Conservation (phyloP, 805 yeast genomes). For the Starmerella bombicola region DNA sequence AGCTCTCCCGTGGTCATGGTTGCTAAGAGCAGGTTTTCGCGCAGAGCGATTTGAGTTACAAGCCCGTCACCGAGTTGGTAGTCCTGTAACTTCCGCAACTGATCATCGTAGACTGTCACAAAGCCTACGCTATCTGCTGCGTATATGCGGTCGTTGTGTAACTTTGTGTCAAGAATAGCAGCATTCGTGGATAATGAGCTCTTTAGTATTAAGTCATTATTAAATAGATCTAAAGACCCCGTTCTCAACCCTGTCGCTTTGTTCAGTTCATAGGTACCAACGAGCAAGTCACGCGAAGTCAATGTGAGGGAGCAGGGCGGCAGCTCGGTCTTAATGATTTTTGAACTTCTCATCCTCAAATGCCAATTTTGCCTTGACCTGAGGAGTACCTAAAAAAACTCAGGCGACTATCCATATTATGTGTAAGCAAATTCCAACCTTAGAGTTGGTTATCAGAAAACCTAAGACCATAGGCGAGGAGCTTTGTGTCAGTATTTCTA, state of each 20-base stretch:
- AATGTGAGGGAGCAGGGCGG: conserved; percentile 64
- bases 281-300: conserved; percentile 29
- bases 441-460: too few species aligned
- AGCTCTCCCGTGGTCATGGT: conserved; percentile 62
- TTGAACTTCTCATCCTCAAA: conserved; percentile 4
- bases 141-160: conserved; percentile 31
- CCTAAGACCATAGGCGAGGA: too few species aligned
- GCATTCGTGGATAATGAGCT: conserved; percentile 24
- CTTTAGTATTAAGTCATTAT: conserved; percentile 15
- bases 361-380: too few species aligned
- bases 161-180: conserved; percentile 64
- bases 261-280: conserved; percentile 75
- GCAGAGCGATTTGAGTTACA: conserved; percentile 37
- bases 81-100: conserved; percentile 24
- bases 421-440: too few species aligned
- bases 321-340: conserved; percentile 34
- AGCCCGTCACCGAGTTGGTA: conserved; percentile 41
- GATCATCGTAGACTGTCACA: conserved; percentile 48
- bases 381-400: too few species aligned
- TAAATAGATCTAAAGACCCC: conserved; percentile 46
- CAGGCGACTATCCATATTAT: too few species aligned
- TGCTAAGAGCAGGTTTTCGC: conserved; percentile 33
- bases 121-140: conserved; percentile 76
- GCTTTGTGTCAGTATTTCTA: too few species aligned
- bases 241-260: conserved; percentile 44